phyloP scores from a whole-genome alignment of 78 protist genomes.

The Protostelium mycophagum region DNA sequence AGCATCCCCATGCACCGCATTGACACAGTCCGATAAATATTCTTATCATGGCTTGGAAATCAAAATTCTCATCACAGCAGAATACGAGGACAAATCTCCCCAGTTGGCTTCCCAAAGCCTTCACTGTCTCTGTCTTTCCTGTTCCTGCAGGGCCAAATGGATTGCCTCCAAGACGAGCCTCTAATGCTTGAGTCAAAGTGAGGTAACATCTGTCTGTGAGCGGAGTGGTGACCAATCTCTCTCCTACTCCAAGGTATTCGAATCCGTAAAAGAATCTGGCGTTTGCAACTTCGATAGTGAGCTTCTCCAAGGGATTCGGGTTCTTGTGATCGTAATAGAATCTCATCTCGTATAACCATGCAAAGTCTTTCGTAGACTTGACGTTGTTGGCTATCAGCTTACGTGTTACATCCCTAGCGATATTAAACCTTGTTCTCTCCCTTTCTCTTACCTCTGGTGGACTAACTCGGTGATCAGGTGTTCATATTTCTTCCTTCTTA shows the following conservation, averaged over 20 bases:
- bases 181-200: constrained; percentile 90
- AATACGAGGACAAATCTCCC: constrained; percentile 93
- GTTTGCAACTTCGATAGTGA: constrained; percentile 83
- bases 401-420: constrained; percentile 73
- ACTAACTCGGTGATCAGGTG: constrained; percentile 91
- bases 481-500: constrained; percentile 82
- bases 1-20: constrained; percentile 99
- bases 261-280: constrained; percentile 85
- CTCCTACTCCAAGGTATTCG: constrained; percentile 97
- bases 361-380: constrained; percentile 55
- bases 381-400: constrained; percentile 21
- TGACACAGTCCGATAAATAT: constrained; percentile 97
- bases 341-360: constrained; percentile 92
- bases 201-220: constrained; percentile 88
- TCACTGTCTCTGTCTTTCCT: constrained; percentile 97
- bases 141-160: constrained; percentile 99
- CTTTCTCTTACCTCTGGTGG: no score
- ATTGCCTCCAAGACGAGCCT: constrained; percentile 90
- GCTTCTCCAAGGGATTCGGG: constrained; percentile 24
- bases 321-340: constrained; percentile 67
- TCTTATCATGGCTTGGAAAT: constrained; percentile 93
- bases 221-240: constrained; percentile 93
- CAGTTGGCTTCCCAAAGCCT: constrained; percentile 90
- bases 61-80: constrained; percentile 97
- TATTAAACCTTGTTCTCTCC: no score